Conservation (phyloP, 2,329 filamentous ascomycete genomes). For the Diaporthe caulivora region DNA sequence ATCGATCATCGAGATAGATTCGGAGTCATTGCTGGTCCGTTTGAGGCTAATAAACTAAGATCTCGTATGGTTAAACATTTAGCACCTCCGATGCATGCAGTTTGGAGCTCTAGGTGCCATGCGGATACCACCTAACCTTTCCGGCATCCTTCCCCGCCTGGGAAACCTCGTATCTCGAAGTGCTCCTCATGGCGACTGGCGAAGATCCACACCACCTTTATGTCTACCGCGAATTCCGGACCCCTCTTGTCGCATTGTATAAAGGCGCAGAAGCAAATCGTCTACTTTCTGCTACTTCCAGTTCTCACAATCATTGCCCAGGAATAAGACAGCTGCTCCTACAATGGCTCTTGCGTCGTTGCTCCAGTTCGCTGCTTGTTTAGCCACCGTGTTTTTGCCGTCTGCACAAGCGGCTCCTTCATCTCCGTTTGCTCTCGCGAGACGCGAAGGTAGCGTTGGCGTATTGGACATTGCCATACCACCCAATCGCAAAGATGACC, state of each 20-base stretch:
- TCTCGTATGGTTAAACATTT: background rate
- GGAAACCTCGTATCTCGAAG: constrained; percentile 4
- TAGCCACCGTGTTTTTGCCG: background rate
- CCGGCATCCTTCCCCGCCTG: constrained; percentile 17
- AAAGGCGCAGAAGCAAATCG: background rate
- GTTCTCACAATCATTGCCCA: background rate
- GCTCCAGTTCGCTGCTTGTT: background rate
- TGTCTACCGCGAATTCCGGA: background rate
- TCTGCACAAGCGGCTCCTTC: background rate
- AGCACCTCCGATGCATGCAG: background rate
- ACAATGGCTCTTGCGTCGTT: background rate
- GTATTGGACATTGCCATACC: constrained; percentile 18
- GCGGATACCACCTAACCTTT: constrained; percentile 20
- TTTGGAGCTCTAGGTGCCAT: background rate
- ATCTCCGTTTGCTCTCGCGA: background rate
- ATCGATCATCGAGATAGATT: background rate
- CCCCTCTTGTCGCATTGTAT: background rate
- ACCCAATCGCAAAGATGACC: constrained; percentile 10
- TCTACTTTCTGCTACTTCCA: background rate
- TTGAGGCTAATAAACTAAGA: background rate
- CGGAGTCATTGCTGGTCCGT: background rate
- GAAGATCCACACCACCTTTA: constrained; percentile 10
- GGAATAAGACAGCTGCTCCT: background rate
- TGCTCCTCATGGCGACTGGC: constrained; percentile 11
- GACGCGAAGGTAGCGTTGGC: background rate